These are phyloP conservation scores for Cerioporus squamosus DNA, from an alignment of 1,284 basidiomycete genomes.

Conservation along the genomic window DNA sequence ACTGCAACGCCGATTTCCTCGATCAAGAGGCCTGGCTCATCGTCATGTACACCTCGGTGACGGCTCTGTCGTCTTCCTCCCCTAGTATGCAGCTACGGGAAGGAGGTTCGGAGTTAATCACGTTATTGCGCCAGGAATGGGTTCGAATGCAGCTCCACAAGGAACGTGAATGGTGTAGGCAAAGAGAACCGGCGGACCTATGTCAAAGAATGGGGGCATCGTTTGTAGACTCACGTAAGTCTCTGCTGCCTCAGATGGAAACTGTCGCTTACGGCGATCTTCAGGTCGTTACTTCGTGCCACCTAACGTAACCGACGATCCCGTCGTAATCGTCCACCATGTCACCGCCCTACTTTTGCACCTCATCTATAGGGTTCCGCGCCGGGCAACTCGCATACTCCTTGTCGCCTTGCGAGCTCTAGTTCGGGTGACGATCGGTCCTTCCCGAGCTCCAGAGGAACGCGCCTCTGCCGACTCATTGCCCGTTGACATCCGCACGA, in stretches of 20 bases:
- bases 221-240: background rate
- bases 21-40: constrained; percentile 4
- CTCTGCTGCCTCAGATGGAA: too few relatives aligned
- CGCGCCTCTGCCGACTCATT: background rate
- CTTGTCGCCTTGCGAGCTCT: background rate
- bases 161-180: constrained; percentile 7
- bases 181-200: background rate
- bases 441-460: background rate
- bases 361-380: constrained; percentile 7
- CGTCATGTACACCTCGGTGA: background rate
- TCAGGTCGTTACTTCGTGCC: background rate
- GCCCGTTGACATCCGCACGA: constrained; percentile 13
- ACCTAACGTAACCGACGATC: background rate
- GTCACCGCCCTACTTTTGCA: constrained; percentile 9
- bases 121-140: background rate
- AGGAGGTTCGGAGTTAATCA: background rate
- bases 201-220: background rate
- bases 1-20: background rate
- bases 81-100: background rate
- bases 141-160: constrained; percentile 4
- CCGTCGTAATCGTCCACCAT: background rate
- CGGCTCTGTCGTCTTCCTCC: background rate
- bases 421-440: background rate
- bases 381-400: constrained; percentile 1
- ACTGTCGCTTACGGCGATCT: too few relatives aligned